These are phyloP conservation scores for Penicillium occitanis DNA, from an alignment of 2,329 filamentous ascomycete genomes.

Conservation along the genomic window DNA sequence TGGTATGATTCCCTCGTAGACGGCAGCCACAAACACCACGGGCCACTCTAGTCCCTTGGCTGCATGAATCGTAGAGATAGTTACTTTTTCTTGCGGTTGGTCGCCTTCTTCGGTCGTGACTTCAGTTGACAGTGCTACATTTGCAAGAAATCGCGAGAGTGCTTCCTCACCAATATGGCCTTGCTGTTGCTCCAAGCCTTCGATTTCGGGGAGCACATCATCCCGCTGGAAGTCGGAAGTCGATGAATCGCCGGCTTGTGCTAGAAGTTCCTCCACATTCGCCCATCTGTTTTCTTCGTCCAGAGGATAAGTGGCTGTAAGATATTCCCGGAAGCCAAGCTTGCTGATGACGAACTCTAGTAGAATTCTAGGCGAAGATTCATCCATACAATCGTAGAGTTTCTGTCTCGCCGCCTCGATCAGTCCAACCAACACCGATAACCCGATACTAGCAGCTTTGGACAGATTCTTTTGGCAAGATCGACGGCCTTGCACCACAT, in stretches of 20 bases:
- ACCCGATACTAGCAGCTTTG: slow-evolving; percentile 56
- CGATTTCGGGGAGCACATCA: slow-evolving; percentile 63
- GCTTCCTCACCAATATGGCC: slow-evolving; percentile 58
- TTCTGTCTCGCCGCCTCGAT: slow-evolving; percentile 59
- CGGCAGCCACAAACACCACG: slow-evolving; percentile 85
- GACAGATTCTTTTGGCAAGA: slow-evolving; percentile 56
- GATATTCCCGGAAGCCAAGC: slow-evolving; percentile 70
- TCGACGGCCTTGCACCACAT: slow-evolving; percentile 53
- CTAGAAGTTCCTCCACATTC: slow-evolving; percentile 85
- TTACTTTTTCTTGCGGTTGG: slow-evolving; percentile 61
- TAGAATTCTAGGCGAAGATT: slow-evolving; percentile 46
- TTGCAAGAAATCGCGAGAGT: slow-evolving; percentile 80
- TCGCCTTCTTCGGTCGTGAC: slow-evolving; percentile 58
- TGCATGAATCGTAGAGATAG: slow-evolving; percentile 93
- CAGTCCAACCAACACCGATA: slow-evolving; percentile 60
- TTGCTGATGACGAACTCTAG: slow-evolving; percentile 62
- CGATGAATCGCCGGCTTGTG: slow-evolving; percentile 70
- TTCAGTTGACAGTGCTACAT: slow-evolving; percentile 82
- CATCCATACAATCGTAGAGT: slow-evolving; percentile 47
- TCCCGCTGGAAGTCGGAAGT: slow-evolving; percentile 53
- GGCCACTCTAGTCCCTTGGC: slow-evolving; percentile 97
- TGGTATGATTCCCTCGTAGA: slow-evolving; percentile 87
- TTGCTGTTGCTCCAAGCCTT: slow-evolving; percentile 65
- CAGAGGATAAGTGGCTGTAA: slow-evolving; percentile 69
- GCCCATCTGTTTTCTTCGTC: slow-evolving; percentile 78